A percentile compares a stretch with the other conserved stretches of the same genome.
These are phyloP conservation scores for Telopea speciosissima DNA, from an alignment of 177 flowering plant genomes.

Conservation along the genomic window DNA sequence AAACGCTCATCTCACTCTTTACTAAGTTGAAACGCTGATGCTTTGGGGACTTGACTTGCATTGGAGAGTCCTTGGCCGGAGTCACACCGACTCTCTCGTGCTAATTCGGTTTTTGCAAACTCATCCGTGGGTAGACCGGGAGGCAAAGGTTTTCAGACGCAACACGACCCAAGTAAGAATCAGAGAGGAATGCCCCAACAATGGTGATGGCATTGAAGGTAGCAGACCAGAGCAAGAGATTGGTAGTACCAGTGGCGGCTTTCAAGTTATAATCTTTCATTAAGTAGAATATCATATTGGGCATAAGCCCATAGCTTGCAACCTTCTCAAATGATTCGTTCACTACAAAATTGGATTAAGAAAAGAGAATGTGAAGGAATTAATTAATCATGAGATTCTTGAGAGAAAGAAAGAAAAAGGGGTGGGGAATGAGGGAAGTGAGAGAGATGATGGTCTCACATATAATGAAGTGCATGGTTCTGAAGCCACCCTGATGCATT, in stretches of 20 bases:
- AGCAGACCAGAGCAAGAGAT: conserved; percentile 58
- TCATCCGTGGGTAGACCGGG: no score
- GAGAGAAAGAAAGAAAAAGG: no score
- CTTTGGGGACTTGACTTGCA: no score
- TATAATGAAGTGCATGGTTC: conserved; percentile 23
- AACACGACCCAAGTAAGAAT: conserved; percentile 79
- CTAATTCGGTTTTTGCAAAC: no score
- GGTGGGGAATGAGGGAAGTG: background rate
- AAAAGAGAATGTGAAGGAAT: no score
- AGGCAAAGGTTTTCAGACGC: no score
- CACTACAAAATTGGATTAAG: no score
- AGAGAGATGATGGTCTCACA: conserved; percentile 2
- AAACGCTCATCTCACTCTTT: no score
- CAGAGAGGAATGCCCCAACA: conserved; percentile 74
- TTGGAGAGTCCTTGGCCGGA: no score
- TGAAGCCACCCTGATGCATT: conserved; percentile 19
- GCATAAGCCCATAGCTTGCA: conserved; percentile 56
- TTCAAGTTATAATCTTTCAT: conserved; percentile 40
- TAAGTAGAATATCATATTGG: conserved; percentile 68
- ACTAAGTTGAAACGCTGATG: no score
- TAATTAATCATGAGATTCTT: no score
- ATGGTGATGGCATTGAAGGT: conserved; percentile 54
- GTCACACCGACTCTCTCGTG: no score
- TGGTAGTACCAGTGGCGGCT: conserved; percentile 28
- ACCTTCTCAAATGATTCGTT: conserved; percentile 86